A percentile compares a stretch with the other conserved stretches of the same genome.
Evolutionary conservation across 495 filamentous ascomycete species (phyloP).

Genomic region (Hypoxylon fragiforme): DNA sequence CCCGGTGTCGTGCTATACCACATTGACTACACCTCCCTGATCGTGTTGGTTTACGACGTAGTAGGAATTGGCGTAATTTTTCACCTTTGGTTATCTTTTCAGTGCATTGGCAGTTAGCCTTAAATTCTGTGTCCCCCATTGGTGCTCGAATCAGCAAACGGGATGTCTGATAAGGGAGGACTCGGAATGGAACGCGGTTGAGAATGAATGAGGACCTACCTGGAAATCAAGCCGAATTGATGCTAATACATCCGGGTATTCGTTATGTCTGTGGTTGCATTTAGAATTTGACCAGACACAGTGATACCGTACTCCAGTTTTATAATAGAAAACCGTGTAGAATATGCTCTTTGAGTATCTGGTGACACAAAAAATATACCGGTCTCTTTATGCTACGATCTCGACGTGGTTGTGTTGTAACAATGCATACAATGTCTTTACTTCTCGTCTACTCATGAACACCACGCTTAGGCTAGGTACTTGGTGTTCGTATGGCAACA

Average conservation of each 20-base stretch:
- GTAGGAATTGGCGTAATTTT: neutral
- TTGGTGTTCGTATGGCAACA: no score
- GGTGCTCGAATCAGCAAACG: neutral
- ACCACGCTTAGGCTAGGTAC: no score
- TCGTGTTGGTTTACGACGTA: neutral
- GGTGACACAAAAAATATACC: no score
- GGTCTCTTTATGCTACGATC: no score
- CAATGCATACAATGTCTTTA: neutral
- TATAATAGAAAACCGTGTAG: no score
- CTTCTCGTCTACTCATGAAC: no score
- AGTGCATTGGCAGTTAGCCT: neutral
- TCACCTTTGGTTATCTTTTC: neutral
- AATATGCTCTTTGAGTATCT: no score
- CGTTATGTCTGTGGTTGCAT: no score
- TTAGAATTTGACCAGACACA: no score
- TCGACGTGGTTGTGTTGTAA: no score
- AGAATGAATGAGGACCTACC: neutral
- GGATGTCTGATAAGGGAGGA: neutral
- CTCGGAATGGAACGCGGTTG: neutral
- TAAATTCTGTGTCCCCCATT: neutral
- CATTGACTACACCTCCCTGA: conserved; percentile 20
- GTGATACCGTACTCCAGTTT: no score
- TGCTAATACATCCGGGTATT: neutral
- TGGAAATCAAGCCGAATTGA: neutral
- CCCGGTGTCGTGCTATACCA: conserved; percentile 1